Evolutionary conservation across 2,329 filamentous ascomycete genomes (phyloP).

Genomic region (Biscogniauxia marginata): DNA sequence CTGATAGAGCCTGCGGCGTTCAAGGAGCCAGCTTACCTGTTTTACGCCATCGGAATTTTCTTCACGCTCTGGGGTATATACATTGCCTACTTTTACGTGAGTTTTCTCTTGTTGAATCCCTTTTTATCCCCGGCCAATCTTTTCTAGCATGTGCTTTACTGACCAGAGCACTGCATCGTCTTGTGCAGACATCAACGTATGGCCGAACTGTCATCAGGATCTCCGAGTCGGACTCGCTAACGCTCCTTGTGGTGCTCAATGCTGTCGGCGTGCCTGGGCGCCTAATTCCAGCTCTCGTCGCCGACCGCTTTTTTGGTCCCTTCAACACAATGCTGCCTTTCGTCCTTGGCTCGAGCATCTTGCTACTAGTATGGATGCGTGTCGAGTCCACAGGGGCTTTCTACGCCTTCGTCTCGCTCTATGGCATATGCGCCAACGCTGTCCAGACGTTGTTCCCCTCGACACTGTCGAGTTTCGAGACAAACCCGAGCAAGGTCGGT

Average conservation of each 20-base stretch:
- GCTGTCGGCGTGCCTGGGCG: constrained; percentile 47
- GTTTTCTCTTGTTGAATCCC: constrained; percentile 1
- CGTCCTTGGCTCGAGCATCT: constrained; percentile 26
- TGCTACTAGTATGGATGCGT: constrained; percentile 46
- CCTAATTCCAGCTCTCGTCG: constrained; percentile 43
- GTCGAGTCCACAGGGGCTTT: constrained; percentile 29
- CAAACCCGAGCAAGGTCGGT: constrained; percentile 49
- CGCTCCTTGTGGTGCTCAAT: constrained; percentile 51
- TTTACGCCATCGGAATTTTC: constrained; percentile 31
- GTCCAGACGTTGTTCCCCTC: constrained; percentile 22
- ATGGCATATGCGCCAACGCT: constrained; percentile 20
- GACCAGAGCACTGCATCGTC: constrained; percentile 11
- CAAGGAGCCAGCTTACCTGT: constrained; percentile 37
- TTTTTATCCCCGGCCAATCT: not conserved
- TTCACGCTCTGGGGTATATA: constrained; percentile 41
- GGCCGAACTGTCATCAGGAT: constrained; percentile 17
- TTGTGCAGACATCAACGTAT: constrained; percentile 15
- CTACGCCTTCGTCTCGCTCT: constrained; percentile 18
- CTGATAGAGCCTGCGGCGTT: constrained; percentile 42
- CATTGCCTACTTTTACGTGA: constrained; percentile 45
- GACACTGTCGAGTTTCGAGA: constrained; percentile 31
- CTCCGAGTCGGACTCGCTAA: constrained; percentile 33
- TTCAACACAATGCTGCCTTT: constrained; percentile 47
- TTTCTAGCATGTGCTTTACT: constrained; percentile 11
- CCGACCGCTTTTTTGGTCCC: constrained; percentile 42